Conservation (phyloP, 1,284 basidiomycete species). For the Pseudomicrostroma phylloplanum region DNA sequence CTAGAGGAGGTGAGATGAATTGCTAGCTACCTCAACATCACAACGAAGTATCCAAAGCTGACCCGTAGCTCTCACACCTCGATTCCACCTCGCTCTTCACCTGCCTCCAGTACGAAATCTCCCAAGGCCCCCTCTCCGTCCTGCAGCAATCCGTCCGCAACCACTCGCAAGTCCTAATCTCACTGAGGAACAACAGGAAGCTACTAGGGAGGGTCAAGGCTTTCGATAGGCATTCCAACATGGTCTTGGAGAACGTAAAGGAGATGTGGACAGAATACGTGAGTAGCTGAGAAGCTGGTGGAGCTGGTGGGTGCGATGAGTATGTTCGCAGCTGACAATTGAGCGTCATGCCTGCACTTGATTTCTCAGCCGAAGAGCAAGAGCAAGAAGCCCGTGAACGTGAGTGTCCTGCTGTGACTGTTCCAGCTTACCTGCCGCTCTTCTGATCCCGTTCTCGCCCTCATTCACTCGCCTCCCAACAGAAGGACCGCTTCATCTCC, state of each 20-base stretch:
- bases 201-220: constrained; percentile 94
- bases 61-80: neutral
- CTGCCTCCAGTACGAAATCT: constrained; percentile 41
- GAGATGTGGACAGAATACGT: constrained; percentile 92
- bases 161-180: constrained; percentile 94
- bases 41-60: neutral
- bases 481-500: constrained; percentile 82
- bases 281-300: constrained; percentile 8
- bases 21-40: neutral
- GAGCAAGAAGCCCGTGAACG: constrained; percentile 93
- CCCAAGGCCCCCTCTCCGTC: constrained; percentile 80
- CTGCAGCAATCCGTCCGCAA: constrained; percentile 96
- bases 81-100: neutral
- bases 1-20: constrained; percentile 58
- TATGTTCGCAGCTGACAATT: neutral
- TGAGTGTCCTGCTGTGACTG: constrained; percentile 17
- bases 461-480: constrained; percentile 10
- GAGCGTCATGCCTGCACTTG: neutral
- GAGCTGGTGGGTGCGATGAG: neutral
- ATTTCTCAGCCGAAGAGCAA: constrained; percentile 73
- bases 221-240: constrained; percentile 97
- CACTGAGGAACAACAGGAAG: constrained; percentile 97
- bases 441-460: neutral
- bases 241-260: constrained; percentile 59
- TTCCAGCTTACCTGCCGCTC: no score